These are phyloP conservation scores for Termitomyces sp. DNA, from an alignment of 768 basidiomycete species.

Conservation along the genomic window DNA sequence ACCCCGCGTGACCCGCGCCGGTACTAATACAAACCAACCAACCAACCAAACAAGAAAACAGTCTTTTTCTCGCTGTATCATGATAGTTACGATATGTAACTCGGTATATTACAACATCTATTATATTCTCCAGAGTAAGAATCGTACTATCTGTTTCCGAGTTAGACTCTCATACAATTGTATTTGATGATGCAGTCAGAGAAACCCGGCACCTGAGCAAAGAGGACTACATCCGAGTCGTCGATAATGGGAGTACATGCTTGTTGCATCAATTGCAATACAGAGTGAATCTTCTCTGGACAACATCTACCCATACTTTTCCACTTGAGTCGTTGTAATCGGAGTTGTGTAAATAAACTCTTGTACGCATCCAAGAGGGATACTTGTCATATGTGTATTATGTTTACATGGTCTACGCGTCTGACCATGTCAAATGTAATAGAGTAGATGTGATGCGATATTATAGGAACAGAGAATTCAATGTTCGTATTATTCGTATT, in stretches of 20 bases:
- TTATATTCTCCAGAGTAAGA: neutral
- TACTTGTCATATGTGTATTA: neutral
- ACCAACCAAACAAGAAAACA: too few species aligned
- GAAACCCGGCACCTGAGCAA: neutral
- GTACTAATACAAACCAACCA: too few species aligned
- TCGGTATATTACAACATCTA: neutral
- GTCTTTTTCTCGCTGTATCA: too few species aligned
- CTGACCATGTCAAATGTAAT: constrained; percentile 9
- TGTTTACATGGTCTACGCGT: constrained; percentile 3
- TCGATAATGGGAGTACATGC: neutral
- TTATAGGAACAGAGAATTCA: constrained; percentile 11
- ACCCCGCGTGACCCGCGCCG: too few species aligned
- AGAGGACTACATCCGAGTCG: too few species aligned
- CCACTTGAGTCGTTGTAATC: neutral
- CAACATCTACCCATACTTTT: neutral
- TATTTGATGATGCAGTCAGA: too few species aligned
- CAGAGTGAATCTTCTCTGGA: neutral
- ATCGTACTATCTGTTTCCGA: neutral
- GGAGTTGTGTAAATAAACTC: neutral
- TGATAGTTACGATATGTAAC: too few species aligned
- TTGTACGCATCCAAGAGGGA: neutral
- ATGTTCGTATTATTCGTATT: constrained; percentile 17
- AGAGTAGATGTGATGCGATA: constrained; percentile 11
- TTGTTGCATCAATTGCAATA: neutral
- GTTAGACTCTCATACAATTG: neutral